Evolutionary conservation across 148 eudicot genomes (phyloP).

Genomic region (Amaranthus hypochondriacus): DNA sequence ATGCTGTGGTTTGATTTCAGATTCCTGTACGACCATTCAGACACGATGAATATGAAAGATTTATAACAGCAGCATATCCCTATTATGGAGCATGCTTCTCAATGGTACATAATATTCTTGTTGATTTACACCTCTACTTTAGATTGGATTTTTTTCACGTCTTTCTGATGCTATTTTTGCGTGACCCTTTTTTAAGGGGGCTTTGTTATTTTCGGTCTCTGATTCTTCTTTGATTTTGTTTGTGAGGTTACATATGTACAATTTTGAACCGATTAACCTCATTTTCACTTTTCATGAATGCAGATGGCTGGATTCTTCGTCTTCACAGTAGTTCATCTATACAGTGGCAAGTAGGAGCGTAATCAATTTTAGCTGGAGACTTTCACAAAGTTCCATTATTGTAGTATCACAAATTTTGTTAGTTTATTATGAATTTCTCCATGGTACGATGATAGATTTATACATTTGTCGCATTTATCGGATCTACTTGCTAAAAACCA

Average conservation of each 20-base stretch:
- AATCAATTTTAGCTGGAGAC: not conserved
- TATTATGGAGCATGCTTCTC: slow-evolving; percentile 92
- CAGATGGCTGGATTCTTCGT: slow-evolving; percentile 90
- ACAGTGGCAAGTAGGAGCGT: slow-evolving; percentile 49
- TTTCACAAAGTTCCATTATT: slow-evolving; percentile 6
- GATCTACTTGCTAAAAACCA: no score
- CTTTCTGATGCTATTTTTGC: not conserved
- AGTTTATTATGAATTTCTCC: not conserved
- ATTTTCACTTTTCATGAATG: slow-evolving; percentile 19
- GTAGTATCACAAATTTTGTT: slow-evolving; percentile 17
- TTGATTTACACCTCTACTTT: not conserved
- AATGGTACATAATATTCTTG: slow-evolving; percentile 37
- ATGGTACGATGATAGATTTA: no score
- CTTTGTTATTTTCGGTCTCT: not conserved
- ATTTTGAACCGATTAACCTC: not conserved
- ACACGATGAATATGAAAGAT: slow-evolving; percentile 90
- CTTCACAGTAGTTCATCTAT: slow-evolving; percentile 64
- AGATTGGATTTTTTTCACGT: not conserved
- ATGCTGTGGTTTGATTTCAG: slow-evolving; percentile 34
- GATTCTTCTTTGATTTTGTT: not conserved
- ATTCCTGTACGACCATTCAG: slow-evolving; percentile 85
- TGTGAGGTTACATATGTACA: not conserved
- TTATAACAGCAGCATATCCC: slow-evolving; percentile 75
- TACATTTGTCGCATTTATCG: no score
- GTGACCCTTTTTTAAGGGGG: not conserved